These are phyloP conservation scores for Colletotrichum sublineola DNA, from an alignment of 2,329 filamentous ascomycete species.

Conservation along the genomic window DNA sequence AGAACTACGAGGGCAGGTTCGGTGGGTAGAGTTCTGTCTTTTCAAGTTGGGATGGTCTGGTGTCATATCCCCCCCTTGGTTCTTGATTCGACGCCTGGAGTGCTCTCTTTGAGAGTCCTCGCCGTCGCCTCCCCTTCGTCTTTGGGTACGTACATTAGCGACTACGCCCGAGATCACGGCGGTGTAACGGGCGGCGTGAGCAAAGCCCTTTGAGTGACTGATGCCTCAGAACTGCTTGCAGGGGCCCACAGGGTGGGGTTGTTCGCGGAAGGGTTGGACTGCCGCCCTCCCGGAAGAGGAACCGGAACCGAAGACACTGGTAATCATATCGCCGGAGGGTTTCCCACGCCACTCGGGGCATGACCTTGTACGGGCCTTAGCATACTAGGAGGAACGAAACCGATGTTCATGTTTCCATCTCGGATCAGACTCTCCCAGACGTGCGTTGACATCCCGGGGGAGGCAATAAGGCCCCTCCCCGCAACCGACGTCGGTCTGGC, in stretches of 20 bases:
- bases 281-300: not conserved
- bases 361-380: not conserved
- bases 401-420: not conserved
- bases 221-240: not conserved
- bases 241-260: not conserved
- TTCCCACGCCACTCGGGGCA: not conserved
- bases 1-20: not conserved
- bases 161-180: too few species aligned
- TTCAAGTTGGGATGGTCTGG: not conserved
- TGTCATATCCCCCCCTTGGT: not conserved
- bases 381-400: not conserved
- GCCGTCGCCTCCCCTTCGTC: too few species aligned
- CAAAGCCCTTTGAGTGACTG: too few species aligned
- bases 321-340: not conserved
- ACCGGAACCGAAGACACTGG: not conserved
- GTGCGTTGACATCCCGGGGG: not conserved
- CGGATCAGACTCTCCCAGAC: not conserved
- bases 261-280: not conserved
- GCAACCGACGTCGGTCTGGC: not conserved
- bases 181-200: too few species aligned
- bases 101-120: too few species aligned
- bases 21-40: not conserved
- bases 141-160: too few species aligned
- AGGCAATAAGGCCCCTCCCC: not conserved
- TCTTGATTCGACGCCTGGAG: not conserved